Conservation (phyloP, 768 basidiomycete species). For the Collybiopsis confluens region DNA sequence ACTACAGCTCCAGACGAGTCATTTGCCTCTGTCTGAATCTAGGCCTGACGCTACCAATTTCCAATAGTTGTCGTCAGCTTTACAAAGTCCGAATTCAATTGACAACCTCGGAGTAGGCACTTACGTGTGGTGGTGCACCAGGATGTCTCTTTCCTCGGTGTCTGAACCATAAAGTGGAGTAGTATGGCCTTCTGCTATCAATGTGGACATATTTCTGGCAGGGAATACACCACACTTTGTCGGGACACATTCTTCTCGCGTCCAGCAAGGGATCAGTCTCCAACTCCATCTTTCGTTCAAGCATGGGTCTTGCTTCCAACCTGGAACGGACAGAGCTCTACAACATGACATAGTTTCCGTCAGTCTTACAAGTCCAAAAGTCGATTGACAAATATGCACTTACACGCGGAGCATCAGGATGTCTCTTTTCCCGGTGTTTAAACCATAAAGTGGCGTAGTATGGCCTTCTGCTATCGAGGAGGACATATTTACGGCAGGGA, state of each 20-base stretch:
- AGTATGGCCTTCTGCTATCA: constrained; percentile 1
- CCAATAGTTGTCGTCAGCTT: not conserved
- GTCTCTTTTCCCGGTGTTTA: constrained; percentile 4
- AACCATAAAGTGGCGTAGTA: constrained; percentile 2
- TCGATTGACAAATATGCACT: too few species aligned
- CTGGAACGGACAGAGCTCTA: too few species aligned
- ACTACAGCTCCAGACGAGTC: not conserved
- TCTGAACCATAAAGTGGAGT: constrained; percentile 1
- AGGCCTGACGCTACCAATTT: not conserved
- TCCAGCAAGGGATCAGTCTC: constrained; percentile 1
- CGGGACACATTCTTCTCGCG: constrained; percentile 1
- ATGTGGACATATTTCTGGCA: constrained; percentile 3
- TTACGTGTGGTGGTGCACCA: not conserved
- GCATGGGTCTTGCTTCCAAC: too few species aligned
- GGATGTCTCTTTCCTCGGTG: constrained; percentile 4
- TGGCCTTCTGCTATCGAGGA: constrained; percentile 1
- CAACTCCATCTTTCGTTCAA: not conserved
- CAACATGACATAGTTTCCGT: not conserved
- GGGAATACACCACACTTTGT: constrained; percentile 4
- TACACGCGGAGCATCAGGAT: not conserved
- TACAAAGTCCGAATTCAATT: too few species aligned
- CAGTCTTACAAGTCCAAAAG: too few species aligned
- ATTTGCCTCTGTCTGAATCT: not conserved
- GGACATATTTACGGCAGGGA: constrained; percentile 1
- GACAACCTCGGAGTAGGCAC: too few species aligned